Conservation (phyloP, 345 rosid species). For the Erodium maritimum region DNA sequence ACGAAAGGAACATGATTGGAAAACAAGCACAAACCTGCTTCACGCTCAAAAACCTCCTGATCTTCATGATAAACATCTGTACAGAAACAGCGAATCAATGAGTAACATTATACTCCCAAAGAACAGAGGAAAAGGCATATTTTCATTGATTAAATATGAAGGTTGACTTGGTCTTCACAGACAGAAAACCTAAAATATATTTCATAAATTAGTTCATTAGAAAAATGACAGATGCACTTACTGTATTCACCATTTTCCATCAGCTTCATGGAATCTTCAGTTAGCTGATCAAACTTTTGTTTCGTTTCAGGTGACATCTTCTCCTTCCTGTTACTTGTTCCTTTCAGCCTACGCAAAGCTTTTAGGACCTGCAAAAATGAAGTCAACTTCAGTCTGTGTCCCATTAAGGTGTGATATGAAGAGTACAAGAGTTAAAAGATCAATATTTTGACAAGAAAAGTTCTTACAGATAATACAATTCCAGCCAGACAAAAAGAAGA, state of each 20-base stretch:
- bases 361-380: constrained; percentile 48
- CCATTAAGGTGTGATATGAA: background rate
- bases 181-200: background rate
- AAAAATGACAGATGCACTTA: constrained; percentile 27
- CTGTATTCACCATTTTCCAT: constrained; percentile 82
- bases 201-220: background rate
- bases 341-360: constrained; percentile 89
- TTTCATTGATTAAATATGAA: background rate
- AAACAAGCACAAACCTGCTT: constrained; percentile 59
- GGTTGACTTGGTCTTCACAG: background rate
- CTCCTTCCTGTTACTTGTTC: constrained; percentile 65
- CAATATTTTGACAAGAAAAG: background rate
- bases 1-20: background rate
- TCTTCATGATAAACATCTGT: constrained; percentile 82
- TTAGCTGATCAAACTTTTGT: constrained; percentile 80
- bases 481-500: background rate
- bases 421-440: background rate
- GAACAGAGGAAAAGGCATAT: background rate
- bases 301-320: constrained; percentile 79
- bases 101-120: constrained; percentile 4
- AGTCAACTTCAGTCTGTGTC: constrained; percentile 5
- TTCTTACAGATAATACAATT: background rate
- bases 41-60: constrained; percentile 66
- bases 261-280: constrained; percentile 84
- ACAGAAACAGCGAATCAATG: constrained; percentile 11